phyloP scores from a whole-genome alignment of 768 basidiomycete genomes.

The Strobilomyces echinocephalus region DNA sequence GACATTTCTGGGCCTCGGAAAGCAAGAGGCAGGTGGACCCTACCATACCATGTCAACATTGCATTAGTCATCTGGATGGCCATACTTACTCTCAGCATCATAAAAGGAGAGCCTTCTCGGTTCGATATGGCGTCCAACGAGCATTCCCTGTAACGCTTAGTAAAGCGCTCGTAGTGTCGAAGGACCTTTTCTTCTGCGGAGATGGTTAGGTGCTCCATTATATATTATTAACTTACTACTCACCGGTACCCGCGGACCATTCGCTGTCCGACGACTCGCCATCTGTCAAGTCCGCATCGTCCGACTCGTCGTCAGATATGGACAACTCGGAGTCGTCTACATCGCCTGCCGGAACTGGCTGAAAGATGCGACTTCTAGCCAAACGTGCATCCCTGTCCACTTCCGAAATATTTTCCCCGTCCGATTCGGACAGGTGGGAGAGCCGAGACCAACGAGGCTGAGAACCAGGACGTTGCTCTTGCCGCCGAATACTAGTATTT shows the following conservation, averaged over 20 bases:
- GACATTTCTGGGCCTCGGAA: constrained; percentile 3
- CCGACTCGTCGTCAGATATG: constrained; percentile 75
- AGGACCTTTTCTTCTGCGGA: constrained; percentile 23
- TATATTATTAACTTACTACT: neutral
- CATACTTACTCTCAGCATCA: constrained; percentile 38
- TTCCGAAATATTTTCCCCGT: constrained; percentile 57
- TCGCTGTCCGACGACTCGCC: constrained; percentile 34
- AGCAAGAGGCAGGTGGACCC: constrained; percentile 8
- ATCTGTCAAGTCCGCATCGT: constrained; percentile 66
- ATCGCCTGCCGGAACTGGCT: constrained; percentile 18
- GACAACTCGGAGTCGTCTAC: constrained; percentile 43
- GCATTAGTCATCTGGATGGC: neutral
- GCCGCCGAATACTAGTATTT: constrained; percentile 1
- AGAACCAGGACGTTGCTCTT: constrained; percentile 7
- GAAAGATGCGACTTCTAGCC: constrained; percentile 58
- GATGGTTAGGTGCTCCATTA: constrained; percentile 9
- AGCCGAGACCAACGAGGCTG: constrained; percentile 20
- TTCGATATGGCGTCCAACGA: constrained; percentile 32
- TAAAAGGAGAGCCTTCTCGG: constrained; percentile 49
- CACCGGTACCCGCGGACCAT: constrained; percentile 38
- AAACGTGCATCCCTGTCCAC: constrained; percentile 67
- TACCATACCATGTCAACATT: constrained; percentile 1
- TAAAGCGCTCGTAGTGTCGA: constrained; percentile 44
- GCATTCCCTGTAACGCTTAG: constrained; percentile 43
- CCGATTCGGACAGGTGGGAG: constrained; percentile 53